Base-by-base conservation (phyloP, 129 eudicot species). In the Artemisia argyi region DNA sequence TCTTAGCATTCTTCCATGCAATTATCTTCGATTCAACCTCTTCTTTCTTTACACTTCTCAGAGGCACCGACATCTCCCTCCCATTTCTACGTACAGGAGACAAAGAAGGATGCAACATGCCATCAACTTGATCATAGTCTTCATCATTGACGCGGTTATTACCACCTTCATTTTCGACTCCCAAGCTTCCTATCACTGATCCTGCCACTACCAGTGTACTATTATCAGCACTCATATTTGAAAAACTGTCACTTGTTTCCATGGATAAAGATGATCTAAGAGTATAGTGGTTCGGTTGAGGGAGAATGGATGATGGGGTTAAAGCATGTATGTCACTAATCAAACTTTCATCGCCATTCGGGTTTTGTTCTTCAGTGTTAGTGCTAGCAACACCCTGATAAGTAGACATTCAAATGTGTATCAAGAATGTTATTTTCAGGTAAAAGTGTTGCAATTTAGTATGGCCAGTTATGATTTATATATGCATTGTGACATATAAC, bases 1-100 rank as follows among this genome's bases (percentile, higher is more conserved):
- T 69, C 78, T 91, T 91, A 18, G 84, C 97, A 13, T 81, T 91
- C 75, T 86, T 87, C 97, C 97, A 91, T 11, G 97, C 97, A 22
- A 13, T 60, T 17, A 91, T 91, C 85, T 91, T 91, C 61, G 90
- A 52, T 47, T 88, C 96, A 42, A 81, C 96, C 78, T 91, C 97
- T 77, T 86, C 93, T 68, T 82, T 91, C 87, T 82, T 91, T 81
- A 91, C 96, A 11, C 82, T 73, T 52, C 80, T 81, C 76, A 81
- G 69, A 1, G 69, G 75, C 69, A 50, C 83, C 52, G 80, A 66
- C 61, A 84, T 85, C 39, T 72, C 85, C 61, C 61, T 49, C 0
- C 76, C 75, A 39, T 64, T 52, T 7, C 50, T 51, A 54, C 50
- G 8, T 5, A 48, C 18, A 11, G 83, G 86, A n/a, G 83, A 73